A percentile compares a stretch with the other conserved stretches of the same genome.
Evolutionary conservation across 768 basidiomycete genomes (phyloP).

Genomic region (Tulasnella sp.): DNA sequence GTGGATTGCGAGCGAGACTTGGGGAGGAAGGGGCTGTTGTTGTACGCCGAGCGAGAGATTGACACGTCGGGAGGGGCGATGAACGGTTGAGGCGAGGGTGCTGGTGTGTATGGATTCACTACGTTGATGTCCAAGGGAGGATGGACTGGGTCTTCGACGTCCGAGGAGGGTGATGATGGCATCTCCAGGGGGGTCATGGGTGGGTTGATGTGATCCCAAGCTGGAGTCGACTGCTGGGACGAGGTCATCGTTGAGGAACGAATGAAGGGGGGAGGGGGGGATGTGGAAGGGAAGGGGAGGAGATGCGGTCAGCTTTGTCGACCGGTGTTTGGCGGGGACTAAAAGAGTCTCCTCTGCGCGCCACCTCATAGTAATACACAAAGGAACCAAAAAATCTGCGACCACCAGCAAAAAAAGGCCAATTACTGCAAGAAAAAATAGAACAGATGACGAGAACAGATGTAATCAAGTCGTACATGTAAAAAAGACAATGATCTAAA

Average conservation of each 20-base stretch:
- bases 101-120: conserved; percentile 24
- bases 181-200: conserved; percentile 21
- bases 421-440: background rate
- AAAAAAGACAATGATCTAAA: conserved; percentile 15
- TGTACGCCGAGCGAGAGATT: background rate
- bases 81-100: conserved; percentile 23
- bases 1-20: background rate
- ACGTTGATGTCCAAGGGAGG: conserved; percentile 14
- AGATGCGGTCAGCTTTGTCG: background rate
- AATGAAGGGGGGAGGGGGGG: background rate
- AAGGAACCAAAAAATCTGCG: background rate
- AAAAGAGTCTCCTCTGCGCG: background rate
- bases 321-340: background rate
- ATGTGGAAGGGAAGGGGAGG: background rate
- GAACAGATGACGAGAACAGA: background rate
- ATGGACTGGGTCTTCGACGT: conserved; percentile 13
- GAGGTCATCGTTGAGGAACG: background rate
- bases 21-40: background rate
- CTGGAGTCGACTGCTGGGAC: background rate
- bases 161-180: conserved; percentile 14
- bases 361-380: background rate
- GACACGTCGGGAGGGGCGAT: conserved; percentile 7
- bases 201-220: conserved; percentile 14
- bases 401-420: background rate
- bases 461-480: background rate